Base-by-base conservation (phyloP, 441 rosid genomes). In the Viola pubescens region DNA sequence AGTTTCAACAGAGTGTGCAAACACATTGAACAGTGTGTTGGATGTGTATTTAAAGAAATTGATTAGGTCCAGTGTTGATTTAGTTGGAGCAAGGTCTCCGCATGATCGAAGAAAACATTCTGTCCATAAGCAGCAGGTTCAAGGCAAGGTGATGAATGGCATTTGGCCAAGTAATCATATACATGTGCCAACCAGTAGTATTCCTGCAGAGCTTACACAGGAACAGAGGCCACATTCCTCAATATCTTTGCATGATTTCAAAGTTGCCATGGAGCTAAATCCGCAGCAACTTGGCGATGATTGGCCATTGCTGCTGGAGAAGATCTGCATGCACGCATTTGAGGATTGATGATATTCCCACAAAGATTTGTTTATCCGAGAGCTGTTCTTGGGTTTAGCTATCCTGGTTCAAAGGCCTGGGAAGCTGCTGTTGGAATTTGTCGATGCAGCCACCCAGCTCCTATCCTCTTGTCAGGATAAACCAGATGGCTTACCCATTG, bases 211-310 rank as follows among this genome's bases (percentile, higher is more conserved):
- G 62, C 73, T 61, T 52, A 54, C 61, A 63, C 89, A 76, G 52
- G 87, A 79, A 37, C 84, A 73, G 61, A 73, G 73, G 54, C 69
- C 62, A 9, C 76, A 46, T 7, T 56, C 66, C 65, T 70, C 80
- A 42, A 70, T 88, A 74, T 88, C 96, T 53, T 56, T 87, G 72
- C 85, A 63, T 73, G 96, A 91, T 78, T 87, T 91, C 65, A 85
- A 85, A 73, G 89, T 87, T 64, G 96, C 98, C 4, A 83, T 87
- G 96, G 95, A 88, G 79, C 76, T 88, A 58, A 86, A 83, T 70
- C 95, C 95, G 6, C 82, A 80, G 76, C 94, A 85, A 69, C 89
- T 91, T 56, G 96, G 95, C 54, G 96, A 86, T 74, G 89, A 85
- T 73, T 88, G 96, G 98, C 92, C 96, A 2, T 68, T 85, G 78